phyloP scores from a whole-genome alignment of 2,329 filamentous ascomycete genomes.

The Aspergillus aculeatinus region DNA sequence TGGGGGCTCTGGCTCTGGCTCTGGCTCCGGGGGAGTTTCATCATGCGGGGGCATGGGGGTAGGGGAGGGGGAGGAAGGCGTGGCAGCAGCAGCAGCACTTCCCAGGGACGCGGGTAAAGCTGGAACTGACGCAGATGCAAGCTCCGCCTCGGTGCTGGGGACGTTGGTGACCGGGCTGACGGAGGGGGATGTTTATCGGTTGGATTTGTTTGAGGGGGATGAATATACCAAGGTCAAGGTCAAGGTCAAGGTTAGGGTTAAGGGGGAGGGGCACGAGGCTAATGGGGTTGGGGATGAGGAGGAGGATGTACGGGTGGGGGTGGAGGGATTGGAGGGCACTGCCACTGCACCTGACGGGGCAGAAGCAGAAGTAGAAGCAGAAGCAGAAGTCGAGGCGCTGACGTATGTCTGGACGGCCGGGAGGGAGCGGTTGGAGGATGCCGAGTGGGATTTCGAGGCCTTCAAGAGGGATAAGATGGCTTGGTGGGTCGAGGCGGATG shows the following conservation, averaged over 20 bases:
- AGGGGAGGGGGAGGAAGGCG: too few species aligned
- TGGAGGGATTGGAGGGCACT: slow-evolving; percentile 35
- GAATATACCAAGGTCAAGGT: slow-evolving; percentile 61
- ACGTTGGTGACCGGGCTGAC: slow-evolving; percentile 77
- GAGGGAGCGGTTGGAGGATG: slow-evolving; percentile 58
- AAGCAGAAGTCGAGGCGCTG: slow-evolving; percentile 50
- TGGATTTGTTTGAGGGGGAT: slow-evolving; percentile 79
- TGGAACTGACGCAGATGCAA: too few species aligned
- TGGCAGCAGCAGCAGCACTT: too few species aligned
- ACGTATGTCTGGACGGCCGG: slow-evolving; percentile 64
- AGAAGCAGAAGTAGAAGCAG: slow-evolving; percentile 5
- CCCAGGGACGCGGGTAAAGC: too few species aligned
- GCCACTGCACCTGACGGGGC: neutral
- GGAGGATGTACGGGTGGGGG: slow-evolving; percentile 53
- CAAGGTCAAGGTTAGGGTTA: slow-evolving; percentile 50
- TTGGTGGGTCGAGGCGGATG: slow-evolving; percentile 54
- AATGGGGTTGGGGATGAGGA: slow-evolving; percentile 33
- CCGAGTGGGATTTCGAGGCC: slow-evolving; percentile 84
- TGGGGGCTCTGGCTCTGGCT: too few species aligned
- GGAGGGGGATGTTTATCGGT: slow-evolving; percentile 67
- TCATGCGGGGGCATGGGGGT: too few species aligned
- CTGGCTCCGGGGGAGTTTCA: too few species aligned
- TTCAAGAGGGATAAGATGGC: slow-evolving; percentile 75
- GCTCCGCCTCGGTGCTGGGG: slow-evolving; percentile 62
- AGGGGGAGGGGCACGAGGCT: slow-evolving; percentile 9